Percentiles rank a stretch among this genome's conserved stretches.
These are phyloP conservation scores for Elaeis guineensis DNA, from an alignment of 176 grass and related monocot genomes.

Conservation along the genomic window DNA sequence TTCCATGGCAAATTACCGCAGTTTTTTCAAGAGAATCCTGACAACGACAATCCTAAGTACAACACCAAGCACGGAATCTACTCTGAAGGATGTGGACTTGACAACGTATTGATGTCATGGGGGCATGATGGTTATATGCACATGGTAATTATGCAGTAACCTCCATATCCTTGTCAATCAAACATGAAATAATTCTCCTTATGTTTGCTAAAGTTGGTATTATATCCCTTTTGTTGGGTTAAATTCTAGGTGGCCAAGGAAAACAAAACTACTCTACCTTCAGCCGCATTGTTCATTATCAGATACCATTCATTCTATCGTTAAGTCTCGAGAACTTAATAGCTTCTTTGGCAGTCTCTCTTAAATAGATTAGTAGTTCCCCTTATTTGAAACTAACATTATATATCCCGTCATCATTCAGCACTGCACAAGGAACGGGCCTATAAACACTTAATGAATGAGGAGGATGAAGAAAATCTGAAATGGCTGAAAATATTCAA, in stretches of 20 bases:
- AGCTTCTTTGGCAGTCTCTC: too few relatives aligned
- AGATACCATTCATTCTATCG: slow-evolving; percentile 94
- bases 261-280: slow-evolving; percentile 81
- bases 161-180: too few relatives aligned
- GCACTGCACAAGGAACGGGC: slow-evolving; percentile 85
- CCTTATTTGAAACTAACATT: too few relatives aligned
- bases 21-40: slow-evolving; percentile 73
- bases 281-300: slow-evolving; percentile 80
- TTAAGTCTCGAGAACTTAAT: slow-evolving; percentile 15
- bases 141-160: slow-evolving; percentile 29
- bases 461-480: slow-evolving; percentile 82
- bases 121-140: slow-evolving; percentile 93
- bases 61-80: slow-evolving; percentile 68
- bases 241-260: slow-evolving; percentile 22
- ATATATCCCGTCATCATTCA: slow-evolving; percentile 6
- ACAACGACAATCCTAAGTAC: slow-evolving; percentile 54
- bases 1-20: slow-evolving; percentile 8
- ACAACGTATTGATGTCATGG: slow-evolving; percentile 78
- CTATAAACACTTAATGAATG: slow-evolving; percentile 75
- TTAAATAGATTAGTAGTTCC: too few relatives aligned
- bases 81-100: slow-evolving; percentile 70
- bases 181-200: too few relatives aligned
- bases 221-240: too few relatives aligned
- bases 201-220: too few relatives aligned
- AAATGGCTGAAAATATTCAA: slow-evolving; percentile 92